Conservation (phyloP, 306 rosid genomes). For the Dryas alaskensis region DNA sequence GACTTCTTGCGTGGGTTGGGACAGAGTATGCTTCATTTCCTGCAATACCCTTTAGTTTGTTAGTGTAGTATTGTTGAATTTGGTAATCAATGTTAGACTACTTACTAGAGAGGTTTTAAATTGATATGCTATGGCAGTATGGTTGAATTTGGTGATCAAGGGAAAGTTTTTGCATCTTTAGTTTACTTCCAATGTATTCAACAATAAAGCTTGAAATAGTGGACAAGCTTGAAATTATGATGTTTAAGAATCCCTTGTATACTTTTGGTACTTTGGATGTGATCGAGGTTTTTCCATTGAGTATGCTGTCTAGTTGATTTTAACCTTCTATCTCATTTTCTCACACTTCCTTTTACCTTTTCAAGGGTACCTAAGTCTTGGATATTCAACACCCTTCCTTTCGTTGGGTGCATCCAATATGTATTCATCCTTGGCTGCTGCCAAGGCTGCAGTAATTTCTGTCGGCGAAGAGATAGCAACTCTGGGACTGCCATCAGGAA, state of each 20-base stretch:
- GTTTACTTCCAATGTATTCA: background rate
- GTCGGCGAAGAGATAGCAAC: conserved; percentile 92
- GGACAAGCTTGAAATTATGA: background rate
- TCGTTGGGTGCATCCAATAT: conserved; percentile 92
- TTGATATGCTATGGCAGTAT: background rate
- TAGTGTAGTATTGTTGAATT: background rate
- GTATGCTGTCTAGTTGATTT: background rate
- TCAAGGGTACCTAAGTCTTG: conserved; percentile 82
- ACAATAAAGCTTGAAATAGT: background rate
- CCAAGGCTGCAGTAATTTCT: conserved; percentile 92
- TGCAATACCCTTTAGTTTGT: background rate
- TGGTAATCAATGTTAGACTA: background rate
- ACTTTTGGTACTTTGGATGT: background rate
- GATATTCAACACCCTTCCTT: conserved; percentile 93
- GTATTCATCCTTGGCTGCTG: conserved; percentile 93
- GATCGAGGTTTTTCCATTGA: background rate
- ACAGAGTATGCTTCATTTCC: conserved; percentile 52
- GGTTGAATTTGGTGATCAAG: conserved; percentile 9
- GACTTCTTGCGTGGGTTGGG: conserved; percentile 83
- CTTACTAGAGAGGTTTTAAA: too few species aligned
- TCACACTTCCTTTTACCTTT: background rate
- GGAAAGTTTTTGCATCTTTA: background rate
- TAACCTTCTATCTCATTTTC: conserved; percentile 6
- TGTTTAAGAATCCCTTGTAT: background rate
- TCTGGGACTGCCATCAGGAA: conserved; percentile 75